Base-by-base conservation (phyloP, 2,329 filamentous ascomycete genomes). In the Monilinia fructigena region DNA sequence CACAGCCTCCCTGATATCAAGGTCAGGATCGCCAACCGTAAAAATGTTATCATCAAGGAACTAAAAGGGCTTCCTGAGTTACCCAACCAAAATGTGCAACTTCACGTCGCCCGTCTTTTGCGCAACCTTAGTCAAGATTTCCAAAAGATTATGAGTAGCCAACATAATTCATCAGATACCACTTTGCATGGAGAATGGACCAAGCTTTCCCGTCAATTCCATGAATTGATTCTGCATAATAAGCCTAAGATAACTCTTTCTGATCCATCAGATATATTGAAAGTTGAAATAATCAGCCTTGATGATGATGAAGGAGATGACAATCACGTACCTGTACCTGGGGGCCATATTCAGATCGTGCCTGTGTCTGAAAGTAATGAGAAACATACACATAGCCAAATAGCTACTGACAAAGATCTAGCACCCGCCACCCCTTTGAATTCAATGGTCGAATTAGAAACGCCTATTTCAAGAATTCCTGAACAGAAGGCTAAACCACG, bases 41-140 rank as follows among this genome's bases (percentile, higher is more conserved):
- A 90, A 0, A 68, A 76, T 0, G 74, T 80, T 0, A 85, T 93
- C 2, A 79, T 85, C 1, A 71, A 73, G 0, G 79, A 89, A 66
- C 80, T 96, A 0, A 70, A 75, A 0, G 78, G 77, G 0, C 82
- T 93, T 0, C 90, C 90, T 0, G 88, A 91, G 48, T 83, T 91
- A 0, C 89, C 89, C 0, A 77, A 77, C 0, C 77, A 80, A 0
- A 91, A 92, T 54, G 84, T 92, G 0, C 83, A 87, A n/a, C 80
- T 87, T 0, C 85, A 87, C 12, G 82, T 96, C 0, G 82, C 83
- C 26, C 82, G 83, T 2, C 84, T 86, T 14, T 75, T 94, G 0
- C 79, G 80, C 16, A 79, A 78, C 0, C 88, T 94, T 68, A 82
- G 84, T 0, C 77, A 80, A 0, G 74, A 80, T 0, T 80, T 92